Conservation (phyloP, 106 monocot species). For the Dendrobium nobile region DNA sequence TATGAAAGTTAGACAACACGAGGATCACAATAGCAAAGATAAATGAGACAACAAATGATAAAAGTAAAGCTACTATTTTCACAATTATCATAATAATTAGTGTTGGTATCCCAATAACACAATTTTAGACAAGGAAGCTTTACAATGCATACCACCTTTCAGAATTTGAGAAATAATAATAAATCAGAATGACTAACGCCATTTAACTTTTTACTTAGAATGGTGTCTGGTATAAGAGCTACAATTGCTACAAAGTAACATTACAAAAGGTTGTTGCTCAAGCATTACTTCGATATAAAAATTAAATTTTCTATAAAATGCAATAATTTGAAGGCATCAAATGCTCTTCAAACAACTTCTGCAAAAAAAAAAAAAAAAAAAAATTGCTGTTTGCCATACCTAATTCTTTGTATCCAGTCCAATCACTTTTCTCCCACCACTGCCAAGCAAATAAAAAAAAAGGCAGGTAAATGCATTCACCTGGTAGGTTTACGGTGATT, state of each 20-base stretch:
- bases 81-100: not conserved
- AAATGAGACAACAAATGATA: not conserved
- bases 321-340: not conserved
- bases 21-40: not conserved
- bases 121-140: not conserved
- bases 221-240: not conserved
- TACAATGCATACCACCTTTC: not conserved
- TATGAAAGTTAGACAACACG: not conserved
- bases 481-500: slow-evolving; percentile 4
- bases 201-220: not conserved
- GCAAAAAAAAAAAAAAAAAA: not conserved
- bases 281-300: not conserved
- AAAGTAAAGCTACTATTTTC: not conserved
- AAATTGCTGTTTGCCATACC: slow-evolving; percentile 35
- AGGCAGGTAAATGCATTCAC: slow-evolving; percentile 27
- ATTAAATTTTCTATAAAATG: not conserved
- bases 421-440: slow-evolving; percentile 99
- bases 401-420: slow-evolving; percentile 99
- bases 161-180: not conserved
- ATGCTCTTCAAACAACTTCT: not conserved
- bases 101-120: not conserved
- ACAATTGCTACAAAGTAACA: not conserved
- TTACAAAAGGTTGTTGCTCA: not conserved
- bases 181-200: not conserved
- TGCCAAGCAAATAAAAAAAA: slow-evolving; percentile 57